phyloP scores from a whole-genome alignment of 2,329 filamentous ascomycete species.

The Aspergillus uvarum region DNA sequence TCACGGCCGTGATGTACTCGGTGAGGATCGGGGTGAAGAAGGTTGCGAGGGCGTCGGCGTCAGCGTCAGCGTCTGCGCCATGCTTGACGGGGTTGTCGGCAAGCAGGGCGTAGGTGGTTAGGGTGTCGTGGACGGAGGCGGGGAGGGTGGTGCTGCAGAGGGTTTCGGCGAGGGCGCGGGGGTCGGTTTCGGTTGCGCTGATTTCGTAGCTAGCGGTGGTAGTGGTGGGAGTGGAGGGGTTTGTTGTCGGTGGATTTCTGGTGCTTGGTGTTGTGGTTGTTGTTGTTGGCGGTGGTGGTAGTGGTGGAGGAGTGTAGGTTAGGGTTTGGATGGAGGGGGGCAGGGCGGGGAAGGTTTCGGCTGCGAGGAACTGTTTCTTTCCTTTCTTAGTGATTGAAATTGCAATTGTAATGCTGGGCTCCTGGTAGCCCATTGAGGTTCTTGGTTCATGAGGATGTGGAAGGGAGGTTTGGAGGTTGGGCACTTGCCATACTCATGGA shows the following conservation, averaged over 20 bases:
- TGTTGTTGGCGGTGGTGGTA: conserved; percentile 53
- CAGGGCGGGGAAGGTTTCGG: conserved; percentile 66
- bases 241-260: background rate
- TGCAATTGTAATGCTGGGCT: no score
- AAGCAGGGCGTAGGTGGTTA: conserved; percentile 66
- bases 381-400: no score
- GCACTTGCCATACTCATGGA: no score
- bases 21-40: conserved; percentile 66
- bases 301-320: conserved; percentile 46
- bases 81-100: conserved; percentile 46
- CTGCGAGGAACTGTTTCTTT: conserved; percentile 62
- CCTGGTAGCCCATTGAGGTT: no score
- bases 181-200: background rate
- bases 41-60: conserved; percentile 1
- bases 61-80: background rate
- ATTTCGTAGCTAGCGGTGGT: no score
- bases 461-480: no score
- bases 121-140: conserved; percentile 63
- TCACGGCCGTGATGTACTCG: conserved; percentile 60
- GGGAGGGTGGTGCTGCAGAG: conserved; percentile 56
- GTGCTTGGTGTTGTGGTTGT: conserved; percentile 53
- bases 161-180: conserved; percentile 38
- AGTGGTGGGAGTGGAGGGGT: no score
- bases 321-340: conserved; percentile 62
- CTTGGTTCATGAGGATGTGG: no score